Evolutionary conservation across 768 basidiomycete genomes (phyloP), one percentile per base, ranked within the genome.

Genomic region (Ramaria rubella): DNA sequence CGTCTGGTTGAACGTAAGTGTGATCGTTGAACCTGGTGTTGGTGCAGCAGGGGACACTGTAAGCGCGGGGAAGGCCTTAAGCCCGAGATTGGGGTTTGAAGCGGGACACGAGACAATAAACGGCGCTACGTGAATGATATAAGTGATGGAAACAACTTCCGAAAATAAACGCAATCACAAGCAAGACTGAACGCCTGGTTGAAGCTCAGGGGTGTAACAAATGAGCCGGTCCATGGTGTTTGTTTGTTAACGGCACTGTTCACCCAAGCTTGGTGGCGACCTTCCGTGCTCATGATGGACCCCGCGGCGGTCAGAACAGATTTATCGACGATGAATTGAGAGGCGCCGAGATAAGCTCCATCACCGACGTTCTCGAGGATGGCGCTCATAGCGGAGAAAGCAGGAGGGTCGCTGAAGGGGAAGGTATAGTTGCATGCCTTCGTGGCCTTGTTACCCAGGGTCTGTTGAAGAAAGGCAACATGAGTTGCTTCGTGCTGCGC

Each of bases 301-400:
- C 75, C 85, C 4, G 80, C 77, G 17, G 77, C 75, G 4, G 79
- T 78, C 21, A 81, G 64, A 65, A 78, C 79, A 26, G 70, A 70
- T 67, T 76, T 62, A 58, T 71, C 64, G 21, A 62, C 42, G 55
- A 82, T 66, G 59, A 68, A 70, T 17, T 72, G 69, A 1, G 78
- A 70, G 1, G 78, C 78, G 15, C 86, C 86, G 56, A 78, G 73
- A 64, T 83, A 86, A 5, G 83, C 82, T 6, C 79, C 75, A 4
- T 76, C 73, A 9, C 73, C 75, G 42, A 86, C 77, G 29, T 74
- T 72, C 70, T 85, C 82, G 38, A 84, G 66, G 52, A 76, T 65
- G 58, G 71, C 71, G 23, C 78, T 72, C 15, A 77, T 63, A 12
- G 69, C 70, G 34, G 73, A 65, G 69, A 82, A 83, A 19, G 73